Percentiles rank a stretch among this genome's conserved stretches.
Evolutionary conservation across 371 early-diverging fungal species (phyloP).

Genomic region (Haplosporangium sp.): DNA sequence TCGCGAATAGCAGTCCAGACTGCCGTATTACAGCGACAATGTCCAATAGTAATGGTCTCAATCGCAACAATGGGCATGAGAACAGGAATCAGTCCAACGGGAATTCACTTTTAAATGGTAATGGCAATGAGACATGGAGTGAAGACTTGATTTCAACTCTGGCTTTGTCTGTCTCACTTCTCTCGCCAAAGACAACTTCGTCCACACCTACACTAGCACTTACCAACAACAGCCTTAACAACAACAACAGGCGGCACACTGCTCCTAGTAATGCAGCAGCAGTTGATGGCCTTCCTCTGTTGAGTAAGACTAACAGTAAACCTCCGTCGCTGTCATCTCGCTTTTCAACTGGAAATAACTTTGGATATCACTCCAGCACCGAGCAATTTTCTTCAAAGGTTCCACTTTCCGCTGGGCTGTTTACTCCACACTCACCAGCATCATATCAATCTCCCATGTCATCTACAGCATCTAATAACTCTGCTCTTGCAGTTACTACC

Average conservation of each 20-base stretch:
- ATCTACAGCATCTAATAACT: neutral
- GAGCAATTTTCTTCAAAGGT: neutral
- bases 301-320: no score
- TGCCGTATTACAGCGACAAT: neutral
- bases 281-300: neutral
- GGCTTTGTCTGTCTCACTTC: neutral
- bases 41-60: neutral
- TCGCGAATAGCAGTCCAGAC: slow-evolving; percentile 27
- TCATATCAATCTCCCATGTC: neutral
- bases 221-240: neutral
- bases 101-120: neutral
- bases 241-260: neutral
- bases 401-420: neutral
- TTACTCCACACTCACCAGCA: neutral
- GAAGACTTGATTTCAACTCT: neutral
- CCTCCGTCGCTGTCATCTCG: no score
- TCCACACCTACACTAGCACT: neutral
- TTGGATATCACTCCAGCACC: neutral
- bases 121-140: neutral
- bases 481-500: neutral
- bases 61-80: slow-evolving; percentile 7
- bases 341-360: neutral
- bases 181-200: neutral
- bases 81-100: slow-evolving; percentile 9
- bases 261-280: neutral